Conservation (phyloP, 164 flowering plant genomes). For the Chimonanthus salicifolius region DNA sequence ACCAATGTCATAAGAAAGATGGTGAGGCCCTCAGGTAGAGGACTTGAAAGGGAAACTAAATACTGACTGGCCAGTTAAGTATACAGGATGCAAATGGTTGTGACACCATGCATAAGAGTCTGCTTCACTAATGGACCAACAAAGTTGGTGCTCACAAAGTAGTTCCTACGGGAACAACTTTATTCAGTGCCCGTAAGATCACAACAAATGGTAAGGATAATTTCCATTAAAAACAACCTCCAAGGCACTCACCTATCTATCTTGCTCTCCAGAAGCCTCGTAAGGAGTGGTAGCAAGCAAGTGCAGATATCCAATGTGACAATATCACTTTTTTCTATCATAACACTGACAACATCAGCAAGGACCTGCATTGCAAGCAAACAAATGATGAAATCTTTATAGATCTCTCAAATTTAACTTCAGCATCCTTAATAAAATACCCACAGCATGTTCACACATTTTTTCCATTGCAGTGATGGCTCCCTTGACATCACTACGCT, state of each 20-base stretch:
- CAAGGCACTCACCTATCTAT: constrained; percentile 57
- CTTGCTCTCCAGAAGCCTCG: constrained; percentile 63
- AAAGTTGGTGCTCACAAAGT: not conserved
- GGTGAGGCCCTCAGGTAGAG: not conserved
- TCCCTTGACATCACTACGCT: constrained; percentile 71
- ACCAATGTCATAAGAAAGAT: no score
- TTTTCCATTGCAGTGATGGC: constrained; percentile 70
- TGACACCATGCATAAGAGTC: not conserved
- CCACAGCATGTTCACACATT: constrained; percentile 85
- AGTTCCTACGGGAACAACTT: not conserved
- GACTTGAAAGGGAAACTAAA: not conserved
- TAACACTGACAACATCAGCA: constrained; percentile 70
- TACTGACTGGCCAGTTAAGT: not conserved
- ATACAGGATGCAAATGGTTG: not conserved
- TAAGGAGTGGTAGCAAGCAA: constrained; percentile 68
- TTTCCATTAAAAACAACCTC: not conserved
- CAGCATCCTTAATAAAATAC: constrained; percentile 15
- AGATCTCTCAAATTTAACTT: not conserved
- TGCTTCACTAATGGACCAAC: not conserved
- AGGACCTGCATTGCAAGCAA: constrained; percentile 44
- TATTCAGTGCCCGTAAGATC: not conserved
- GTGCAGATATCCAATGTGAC: constrained; percentile 74
- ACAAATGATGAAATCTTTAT: not conserved
- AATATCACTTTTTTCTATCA: constrained; percentile 55
- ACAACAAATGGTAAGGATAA: not conserved